phyloP scores from a whole-genome alignment of 192 early-diverging fungal species.

The Mortierella claussenii region DNA sequence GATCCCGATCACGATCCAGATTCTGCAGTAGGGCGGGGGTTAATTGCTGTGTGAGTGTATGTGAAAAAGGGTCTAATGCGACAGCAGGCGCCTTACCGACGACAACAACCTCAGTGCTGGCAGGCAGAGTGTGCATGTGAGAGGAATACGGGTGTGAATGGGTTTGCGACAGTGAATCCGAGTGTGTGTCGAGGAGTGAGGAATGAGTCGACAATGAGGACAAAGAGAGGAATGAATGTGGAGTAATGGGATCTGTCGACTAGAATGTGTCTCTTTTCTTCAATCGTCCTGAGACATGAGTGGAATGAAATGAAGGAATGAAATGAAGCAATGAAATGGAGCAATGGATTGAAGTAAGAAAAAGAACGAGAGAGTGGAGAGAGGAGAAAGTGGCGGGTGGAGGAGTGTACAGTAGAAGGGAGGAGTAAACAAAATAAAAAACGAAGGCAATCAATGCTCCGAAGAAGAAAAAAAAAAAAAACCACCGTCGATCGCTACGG shows the following conservation, averaged over 20 bases:
- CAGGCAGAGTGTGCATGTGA: conserved; percentile 5
- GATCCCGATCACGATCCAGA: no score
- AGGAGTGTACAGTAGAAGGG: neutral
- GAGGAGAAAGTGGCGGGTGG: neutral
- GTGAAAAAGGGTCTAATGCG: no score
- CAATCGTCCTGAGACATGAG: neutral
- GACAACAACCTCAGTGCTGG: conserved; percentile 10
- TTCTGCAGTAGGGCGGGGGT: no score
- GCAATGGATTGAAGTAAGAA: neutral
- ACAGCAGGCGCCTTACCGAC: conserved; percentile 3
- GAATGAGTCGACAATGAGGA: neutral
- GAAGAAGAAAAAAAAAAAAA: no score
- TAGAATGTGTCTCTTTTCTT: neutral
- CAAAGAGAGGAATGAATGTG: conserved; percentile 3
- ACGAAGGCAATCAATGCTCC: no score
- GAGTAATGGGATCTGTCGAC: neutral
- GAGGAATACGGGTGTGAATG: neutral
- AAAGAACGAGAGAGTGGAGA: neutral
- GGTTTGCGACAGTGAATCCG: no score
- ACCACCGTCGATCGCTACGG: no score
- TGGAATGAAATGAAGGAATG: neutral
- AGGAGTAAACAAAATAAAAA: neutral
- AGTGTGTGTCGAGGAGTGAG: no score
- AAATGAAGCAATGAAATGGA: neutral
- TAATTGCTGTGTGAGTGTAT: no score